Conservation (phyloP, 176 grass and related monocot species). For the Phragmites australis region DNA sequence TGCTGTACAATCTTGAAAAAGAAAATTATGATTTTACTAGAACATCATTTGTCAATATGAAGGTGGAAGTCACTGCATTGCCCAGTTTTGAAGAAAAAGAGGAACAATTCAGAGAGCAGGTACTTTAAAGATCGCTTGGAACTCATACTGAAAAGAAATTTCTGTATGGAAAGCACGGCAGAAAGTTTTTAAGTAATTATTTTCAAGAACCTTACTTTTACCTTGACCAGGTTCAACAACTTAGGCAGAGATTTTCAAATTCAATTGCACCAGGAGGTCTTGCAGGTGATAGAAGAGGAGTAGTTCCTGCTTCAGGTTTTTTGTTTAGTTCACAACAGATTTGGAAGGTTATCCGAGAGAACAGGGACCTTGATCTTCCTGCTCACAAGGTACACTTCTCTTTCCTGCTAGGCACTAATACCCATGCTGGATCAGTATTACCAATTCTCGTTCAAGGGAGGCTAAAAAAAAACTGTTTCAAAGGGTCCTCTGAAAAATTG, state of each 20-base stretch:
- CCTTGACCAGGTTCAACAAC: constrained; percentile 75
- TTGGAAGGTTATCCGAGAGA: constrained; percentile 93
- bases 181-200: constrained; percentile 12
- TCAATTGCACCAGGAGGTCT: constrained; percentile 96
- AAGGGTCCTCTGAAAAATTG: background rate
- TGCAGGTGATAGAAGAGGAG: constrained; percentile 93
- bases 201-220: constrained; percentile 41
- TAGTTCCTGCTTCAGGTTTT: constrained; percentile 95
- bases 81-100: constrained; percentile 98
- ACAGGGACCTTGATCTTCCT: constrained; percentile 97
- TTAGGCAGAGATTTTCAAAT: constrained; percentile 90
- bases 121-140: constrained; percentile 39
- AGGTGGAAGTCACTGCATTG: constrained; percentile 92
- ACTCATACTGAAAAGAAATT: constrained; percentile 13
- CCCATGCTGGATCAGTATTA: constrained; percentile 6
- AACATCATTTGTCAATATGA: constrained; percentile 37
- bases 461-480: no score
- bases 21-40: constrained; percentile 17
- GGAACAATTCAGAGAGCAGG: constrained; percentile 89
- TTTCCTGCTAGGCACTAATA: constrained; percentile 3
- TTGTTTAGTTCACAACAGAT: constrained; percentile 96
- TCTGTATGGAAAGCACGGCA: background rate
- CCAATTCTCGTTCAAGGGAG: background rate
- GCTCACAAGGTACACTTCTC: constrained; percentile 86
- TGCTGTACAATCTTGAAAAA: background rate